These are phyloP conservation scores for Tolypocladium cylindrosporum DNA, from an alignment of 2,329 filamentous ascomycete genomes.

Conservation along the genomic window DNA sequence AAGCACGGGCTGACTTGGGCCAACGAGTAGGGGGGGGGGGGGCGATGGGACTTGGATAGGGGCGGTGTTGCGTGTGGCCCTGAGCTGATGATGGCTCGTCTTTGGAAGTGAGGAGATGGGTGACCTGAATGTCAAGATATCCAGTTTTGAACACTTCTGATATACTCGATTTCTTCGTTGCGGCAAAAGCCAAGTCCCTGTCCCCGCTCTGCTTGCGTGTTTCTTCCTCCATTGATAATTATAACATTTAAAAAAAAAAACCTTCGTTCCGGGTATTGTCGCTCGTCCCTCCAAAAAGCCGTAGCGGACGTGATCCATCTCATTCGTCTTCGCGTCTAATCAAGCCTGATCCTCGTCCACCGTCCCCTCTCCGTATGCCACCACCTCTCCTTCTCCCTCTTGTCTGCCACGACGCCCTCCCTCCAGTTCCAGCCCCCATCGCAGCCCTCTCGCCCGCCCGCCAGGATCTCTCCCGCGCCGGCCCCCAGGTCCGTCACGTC, in stretches of 20 bases:
- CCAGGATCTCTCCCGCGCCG: conserved; percentile 34
- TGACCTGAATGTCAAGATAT: too few relatives aligned
- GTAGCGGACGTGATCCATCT: not conserved
- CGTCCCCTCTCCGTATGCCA: conserved; percentile 39
- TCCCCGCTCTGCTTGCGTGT: not conserved
- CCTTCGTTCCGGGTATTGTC: not conserved
- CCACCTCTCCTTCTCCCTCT: conserved; percentile 39
- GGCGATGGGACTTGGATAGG: too few relatives aligned
- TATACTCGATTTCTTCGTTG: too few relatives aligned
- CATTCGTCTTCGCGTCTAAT: not conserved
- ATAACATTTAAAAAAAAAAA: too few relatives aligned
- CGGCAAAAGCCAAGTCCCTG: too few relatives aligned
- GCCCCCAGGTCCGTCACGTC: conserved; percentile 40
- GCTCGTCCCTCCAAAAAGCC: not conserved
- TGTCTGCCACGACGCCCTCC: conserved; percentile 27
- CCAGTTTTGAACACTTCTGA: too few relatives aligned
- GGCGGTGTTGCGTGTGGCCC: too few relatives aligned
- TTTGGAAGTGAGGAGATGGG: too few relatives aligned
- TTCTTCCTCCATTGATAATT: too few relatives aligned
- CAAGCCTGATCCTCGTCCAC: conserved; percentile 23
- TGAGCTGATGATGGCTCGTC: too few relatives aligned
- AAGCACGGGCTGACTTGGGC: too few relatives aligned
- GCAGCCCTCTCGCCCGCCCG: conserved; percentile 28
- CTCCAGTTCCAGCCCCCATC: conserved; percentile 36
- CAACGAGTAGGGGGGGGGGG: too few relatives aligned